Base-by-base conservation (phyloP, 108 stramenopile genomes). In the Cyclostephanos invisitatus region DNA sequence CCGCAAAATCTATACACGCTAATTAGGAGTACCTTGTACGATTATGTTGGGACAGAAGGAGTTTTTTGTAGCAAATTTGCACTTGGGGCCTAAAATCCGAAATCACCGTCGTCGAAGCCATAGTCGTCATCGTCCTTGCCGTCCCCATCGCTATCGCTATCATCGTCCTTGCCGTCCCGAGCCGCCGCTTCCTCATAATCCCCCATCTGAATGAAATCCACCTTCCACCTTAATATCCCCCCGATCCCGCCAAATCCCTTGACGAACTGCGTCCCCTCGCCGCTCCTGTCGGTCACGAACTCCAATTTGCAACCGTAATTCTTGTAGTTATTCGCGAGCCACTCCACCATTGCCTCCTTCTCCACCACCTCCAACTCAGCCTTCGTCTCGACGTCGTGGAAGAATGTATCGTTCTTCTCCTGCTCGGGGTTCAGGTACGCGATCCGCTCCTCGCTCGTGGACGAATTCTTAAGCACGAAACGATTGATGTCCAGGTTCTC, bases 221-320 rank as follows among this genome's bases (percentile, higher is more conserved):
- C 98, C 83, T 95, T 96, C 99, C 99, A 99, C 62, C 99, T 85
- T 64, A 99, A 76, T 56, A 97, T 94, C 7, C 98, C 99, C 20
- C 99, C 99, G 64, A 99, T 96, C 6, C 99, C 99, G 24, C 99
- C 99, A 83, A 99, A 99, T 29, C 99, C 99, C 74, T 96, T 95
- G 63, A 96, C 96, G 62, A 99, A 99, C 77, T 99, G 99, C 38
- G 95, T 95, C 27, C 99, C 99, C 76, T 99, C 98, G 40, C 97
- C 91, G 50, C 88, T 90, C 57, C 95, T 78, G 79, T 99, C 98
- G 25, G 98, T 98, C 59, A 99, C 92, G 83, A 98, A 99, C 87
- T 99, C 98, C 70, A 99, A 81, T 24, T 87, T 92, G 63, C 98
- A 95, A 48, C 99, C 99, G 80, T 91, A 99, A 12, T 82, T 62